These are phyloP conservation scores for Puccinia polysora DNA, from an alignment of 1,284 basidiomycete genomes.

Conservation along the genomic window DNA sequence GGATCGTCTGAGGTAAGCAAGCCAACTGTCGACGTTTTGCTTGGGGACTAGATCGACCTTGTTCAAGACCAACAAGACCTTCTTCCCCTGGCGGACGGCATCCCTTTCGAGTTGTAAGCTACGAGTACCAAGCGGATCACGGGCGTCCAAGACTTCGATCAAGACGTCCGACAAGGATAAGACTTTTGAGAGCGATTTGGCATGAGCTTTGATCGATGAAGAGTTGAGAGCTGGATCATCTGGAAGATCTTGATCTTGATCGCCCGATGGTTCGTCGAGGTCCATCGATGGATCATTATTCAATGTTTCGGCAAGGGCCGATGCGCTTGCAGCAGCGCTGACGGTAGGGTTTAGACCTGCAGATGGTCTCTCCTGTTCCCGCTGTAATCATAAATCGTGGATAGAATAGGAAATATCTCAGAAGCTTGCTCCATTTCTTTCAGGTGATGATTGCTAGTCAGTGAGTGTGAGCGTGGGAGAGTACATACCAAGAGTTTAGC, in stretches of 20 bases:
- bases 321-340: constrained; percentile 26
- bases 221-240: constrained; percentile 14
- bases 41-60: constrained; percentile 90
- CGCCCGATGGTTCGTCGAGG: background rate
- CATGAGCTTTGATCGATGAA: constrained; percentile 52
- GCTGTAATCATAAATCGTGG: background rate
- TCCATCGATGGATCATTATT: constrained; percentile 24
- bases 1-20: constrained; percentile 79
- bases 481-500: constrained; percentile 47
- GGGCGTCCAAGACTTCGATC: constrained; percentile 79
- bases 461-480: background rate
- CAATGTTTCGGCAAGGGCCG: constrained; percentile 10
- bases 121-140: constrained; percentile 84
- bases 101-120: constrained; percentile 84
- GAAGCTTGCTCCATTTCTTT: background rate
- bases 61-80: constrained; percentile 80
- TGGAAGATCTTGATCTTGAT: constrained; percentile 1
- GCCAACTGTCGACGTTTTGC: constrained; percentile 83
- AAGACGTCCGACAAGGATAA: constrained; percentile 89
- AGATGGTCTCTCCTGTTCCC: constrained; percentile 1
- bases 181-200: constrained; percentile 70
- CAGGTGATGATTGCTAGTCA: background rate
- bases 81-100: constrained; percentile 77
- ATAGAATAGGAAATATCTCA: background rate
- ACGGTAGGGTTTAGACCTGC: background rate